Conservation (phyloP, 1,139 yeast species). For the Kurtzmaniella quercitrusa region DNA sequence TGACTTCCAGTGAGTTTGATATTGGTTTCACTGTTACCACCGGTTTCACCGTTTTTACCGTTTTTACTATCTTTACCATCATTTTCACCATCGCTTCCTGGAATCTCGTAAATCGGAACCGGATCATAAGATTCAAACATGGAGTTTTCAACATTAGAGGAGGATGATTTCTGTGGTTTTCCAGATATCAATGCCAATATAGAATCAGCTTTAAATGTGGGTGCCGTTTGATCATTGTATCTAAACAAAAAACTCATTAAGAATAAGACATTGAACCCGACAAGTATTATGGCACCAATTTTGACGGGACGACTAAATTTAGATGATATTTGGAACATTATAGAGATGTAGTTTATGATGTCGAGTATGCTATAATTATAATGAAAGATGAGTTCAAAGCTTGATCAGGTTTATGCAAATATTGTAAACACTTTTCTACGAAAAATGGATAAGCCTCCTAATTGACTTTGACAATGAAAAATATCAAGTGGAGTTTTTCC, state of each 20-base stretch:
- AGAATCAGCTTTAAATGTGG: neutral
- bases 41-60: no score
- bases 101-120: neutral
- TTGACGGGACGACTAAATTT: neutral
- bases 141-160: neutral
- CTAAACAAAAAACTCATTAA: slow-evolving; percentile 2
- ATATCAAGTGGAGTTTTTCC: no score
- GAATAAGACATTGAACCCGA: slow-evolving; percentile 3
- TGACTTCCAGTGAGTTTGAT: slow-evolving; percentile 4
- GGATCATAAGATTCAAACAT: neutral
- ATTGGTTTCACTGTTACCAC: no score
- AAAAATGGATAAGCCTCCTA: no score
- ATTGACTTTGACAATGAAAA: no score
- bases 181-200: neutral
- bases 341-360: no score
- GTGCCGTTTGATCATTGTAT: slow-evolving; percentile 1
- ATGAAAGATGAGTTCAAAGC: no score
- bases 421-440: no score
- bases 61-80: neutral
- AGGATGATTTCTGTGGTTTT: neutral
- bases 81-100: neutral
- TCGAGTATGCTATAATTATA: neutral
- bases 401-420: no score
- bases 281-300: neutral
- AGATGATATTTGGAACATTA: neutral